phyloP scores from a whole-genome alignment of 2,329 filamentous ascomycete genomes.

The Colletotrichum zoysiae region DNA sequence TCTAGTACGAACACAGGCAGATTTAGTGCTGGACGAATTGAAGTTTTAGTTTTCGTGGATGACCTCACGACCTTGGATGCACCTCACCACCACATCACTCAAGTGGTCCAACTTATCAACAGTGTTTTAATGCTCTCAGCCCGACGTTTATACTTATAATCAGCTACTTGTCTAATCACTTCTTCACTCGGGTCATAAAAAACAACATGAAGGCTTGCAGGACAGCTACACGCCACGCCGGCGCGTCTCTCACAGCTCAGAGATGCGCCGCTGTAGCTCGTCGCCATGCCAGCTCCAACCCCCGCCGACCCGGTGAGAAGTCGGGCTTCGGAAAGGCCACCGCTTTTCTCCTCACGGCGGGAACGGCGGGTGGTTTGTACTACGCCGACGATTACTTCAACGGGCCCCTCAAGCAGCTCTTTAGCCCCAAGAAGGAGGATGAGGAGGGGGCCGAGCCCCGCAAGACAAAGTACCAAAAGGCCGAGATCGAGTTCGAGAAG shows the following conservation, averaged over 20 bases:
- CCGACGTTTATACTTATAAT: neutral
- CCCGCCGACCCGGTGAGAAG: conserved; percentile 19
- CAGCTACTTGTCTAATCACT: neutral
- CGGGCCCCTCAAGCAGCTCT: conserved; percentile 33
- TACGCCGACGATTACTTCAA: conserved; percentile 48
- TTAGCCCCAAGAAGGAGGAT: conserved; percentile 17
- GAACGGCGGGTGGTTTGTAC: conserved; percentile 54
- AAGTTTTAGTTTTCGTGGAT: conserved; percentile 41
- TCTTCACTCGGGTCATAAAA: neutral
- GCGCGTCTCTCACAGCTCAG: conserved; percentile 37
- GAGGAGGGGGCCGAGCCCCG: conserved; percentile 20
- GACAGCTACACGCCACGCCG: conserved; percentile 27
- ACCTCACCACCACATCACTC: conserved; percentile 12
- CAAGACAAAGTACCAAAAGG: conserved; percentile 51
- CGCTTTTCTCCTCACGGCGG: conserved; percentile 41
- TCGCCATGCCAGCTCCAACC: conserved; percentile 30
- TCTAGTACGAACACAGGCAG: conserved; percentile 3
- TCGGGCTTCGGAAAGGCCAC: conserved; percentile 10
- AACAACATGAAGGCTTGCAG: conserved; percentile 36
- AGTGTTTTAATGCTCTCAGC: conserved; percentile 15
- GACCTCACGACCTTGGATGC: conserved; percentile 42
- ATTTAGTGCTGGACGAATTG: conserved; percentile 38
- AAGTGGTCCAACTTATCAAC: neutral
- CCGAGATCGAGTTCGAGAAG: conserved; percentile 77
- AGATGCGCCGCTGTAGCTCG: conserved; percentile 31